phyloP scores from a whole-genome alignment of 768 basidiomycete genomes.

The Rhizopogon vinicolor region DNA sequence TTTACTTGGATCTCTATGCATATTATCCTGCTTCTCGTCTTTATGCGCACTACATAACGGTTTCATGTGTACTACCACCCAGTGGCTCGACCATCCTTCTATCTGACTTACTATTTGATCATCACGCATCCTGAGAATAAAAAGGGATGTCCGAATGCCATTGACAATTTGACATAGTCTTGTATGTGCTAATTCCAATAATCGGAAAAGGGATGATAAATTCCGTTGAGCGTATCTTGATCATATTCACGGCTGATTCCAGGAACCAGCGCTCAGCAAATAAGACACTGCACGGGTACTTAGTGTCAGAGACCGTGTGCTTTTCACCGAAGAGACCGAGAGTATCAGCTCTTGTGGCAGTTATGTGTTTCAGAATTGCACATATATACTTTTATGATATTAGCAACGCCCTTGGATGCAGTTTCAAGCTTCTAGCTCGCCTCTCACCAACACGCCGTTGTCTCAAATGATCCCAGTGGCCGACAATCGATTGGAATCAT shows the following conservation, averaged over 20 bases:
- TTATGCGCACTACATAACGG: conserved; percentile 11
- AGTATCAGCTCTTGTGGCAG: too few relatives aligned
- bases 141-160: conserved; percentile 20
- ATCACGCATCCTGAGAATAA: conserved; percentile 3
- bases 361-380: too few relatives aligned
- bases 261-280: too few relatives aligned
- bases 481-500: neutral
- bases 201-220: too few relatives aligned
- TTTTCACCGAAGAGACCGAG: too few relatives aligned
- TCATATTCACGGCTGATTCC: too few relatives aligned
- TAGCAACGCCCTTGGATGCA: too few relatives aligned
- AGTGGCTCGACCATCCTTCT: neutral
- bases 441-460: neutral
- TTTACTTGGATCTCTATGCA: neutral
- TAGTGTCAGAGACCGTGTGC: too few relatives aligned
- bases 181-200: neutral
- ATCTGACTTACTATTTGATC: neutral
- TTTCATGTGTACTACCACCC: conserved; percentile 22
- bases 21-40: neutral
- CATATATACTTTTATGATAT: too few relatives aligned
- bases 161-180: neutral
- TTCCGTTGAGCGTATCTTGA: too few relatives aligned
- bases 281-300: too few relatives aligned
- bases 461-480: neutral
- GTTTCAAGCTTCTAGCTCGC: too few relatives aligned